Percentiles rank a stretch among this genome's conserved stretches.
These are phyloP conservation scores for Dictyophora rubrovolvata DNA, from an alignment of 768 basidiomycete genomes.

Conservation along the genomic window DNA sequence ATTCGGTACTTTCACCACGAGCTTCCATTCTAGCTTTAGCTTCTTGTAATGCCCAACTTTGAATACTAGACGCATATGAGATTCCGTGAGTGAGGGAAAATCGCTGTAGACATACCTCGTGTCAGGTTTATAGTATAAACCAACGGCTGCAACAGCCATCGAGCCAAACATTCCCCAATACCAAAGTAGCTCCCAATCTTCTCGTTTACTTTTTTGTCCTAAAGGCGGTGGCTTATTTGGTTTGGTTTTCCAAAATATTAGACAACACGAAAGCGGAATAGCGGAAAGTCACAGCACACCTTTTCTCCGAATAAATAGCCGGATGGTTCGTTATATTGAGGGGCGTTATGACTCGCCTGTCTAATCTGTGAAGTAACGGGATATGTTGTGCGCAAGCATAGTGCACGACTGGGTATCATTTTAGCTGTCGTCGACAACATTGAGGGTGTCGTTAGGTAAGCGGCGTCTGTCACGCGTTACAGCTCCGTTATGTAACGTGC, in stretches of 20 bases:
- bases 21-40: conserved; percentile 87
- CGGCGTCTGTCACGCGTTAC: not conserved
- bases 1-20: conserved; percentile 82
- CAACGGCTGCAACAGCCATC: conserved; percentile 63
- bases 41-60: conserved; percentile 86
- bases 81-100: not conserved
- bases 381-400: not conserved
- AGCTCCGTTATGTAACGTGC: too few relatives aligned
- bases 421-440: not conserved
- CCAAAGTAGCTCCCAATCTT: conserved; percentile 89
- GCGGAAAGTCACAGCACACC: conserved; percentile 35
- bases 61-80: conserved; percentile 46
- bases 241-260: not conserved
- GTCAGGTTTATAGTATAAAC: conserved; percentile 88
- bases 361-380: not conserved
- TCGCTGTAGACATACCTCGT: conserved; percentile 53
- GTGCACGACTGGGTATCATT: conserved; percentile 5
- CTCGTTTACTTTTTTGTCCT: conserved; percentile 78
- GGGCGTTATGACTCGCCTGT: conserved; percentile 37
- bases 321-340: conserved; percentile 81
- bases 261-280: not conserved
- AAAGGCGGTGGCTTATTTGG: conserved; percentile 53
- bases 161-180: conserved; percentile 86
- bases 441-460: not conserved
- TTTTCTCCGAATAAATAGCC: conserved; percentile 86